A percentile compares a stretch with the other conserved stretches of the same genome.
phyloP scores from a whole-genome alignment of 768 basidiomycete genomes.

The Mrakia gelida region DNA sequence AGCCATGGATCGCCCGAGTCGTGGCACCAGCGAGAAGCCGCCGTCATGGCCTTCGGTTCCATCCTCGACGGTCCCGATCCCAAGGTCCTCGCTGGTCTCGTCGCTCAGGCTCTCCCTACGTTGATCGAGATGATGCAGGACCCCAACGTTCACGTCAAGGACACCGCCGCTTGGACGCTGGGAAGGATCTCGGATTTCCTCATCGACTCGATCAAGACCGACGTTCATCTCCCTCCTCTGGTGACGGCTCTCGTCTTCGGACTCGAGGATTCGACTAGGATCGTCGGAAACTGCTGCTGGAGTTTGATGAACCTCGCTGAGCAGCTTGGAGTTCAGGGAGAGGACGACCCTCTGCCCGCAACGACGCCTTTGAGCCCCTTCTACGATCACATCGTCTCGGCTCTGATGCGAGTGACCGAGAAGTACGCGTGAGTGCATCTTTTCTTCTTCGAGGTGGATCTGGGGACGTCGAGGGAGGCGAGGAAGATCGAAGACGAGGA shows the following conservation, averaged over 20 bases:
- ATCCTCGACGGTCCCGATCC: conserved; percentile 96
- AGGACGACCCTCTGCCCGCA: conserved; percentile 55
- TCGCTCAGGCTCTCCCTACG: conserved; percentile 86
- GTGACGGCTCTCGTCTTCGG: conserved; percentile 77
- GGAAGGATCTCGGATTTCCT: conserved; percentile 90
- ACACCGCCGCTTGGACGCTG: conserved; percentile 96
- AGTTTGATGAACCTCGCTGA: conserved; percentile 92
- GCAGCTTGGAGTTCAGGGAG: conserved; percentile 66
- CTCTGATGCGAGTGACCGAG: conserved; percentile 80
- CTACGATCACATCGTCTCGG: conserved; percentile 78
- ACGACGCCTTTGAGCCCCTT: conserved; percentile 76
- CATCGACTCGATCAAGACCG: conserved; percentile 78
- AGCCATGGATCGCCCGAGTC: conserved; percentile 52
- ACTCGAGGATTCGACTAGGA: conserved; percentile 72
- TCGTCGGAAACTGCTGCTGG: conserved; percentile 93
- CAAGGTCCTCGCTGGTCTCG: conserved; percentile 76
- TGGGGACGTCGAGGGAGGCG: too few species aligned
- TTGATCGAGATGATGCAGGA: conserved; percentile 96
- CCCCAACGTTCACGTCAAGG: conserved; percentile 76
- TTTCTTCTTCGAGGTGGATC: neutral
- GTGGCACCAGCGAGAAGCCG: conserved; percentile 95
- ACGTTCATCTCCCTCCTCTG: conserved; percentile 77
- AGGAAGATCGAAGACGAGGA: neutral
- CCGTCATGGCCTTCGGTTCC: conserved; percentile 96
- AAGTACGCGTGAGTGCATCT: conserved; percentile 51